Evolutionary conservation across 225 moss, liverwort and hornwort genomes (phyloP).

Genomic region (Marchantia paleacea): DNA sequence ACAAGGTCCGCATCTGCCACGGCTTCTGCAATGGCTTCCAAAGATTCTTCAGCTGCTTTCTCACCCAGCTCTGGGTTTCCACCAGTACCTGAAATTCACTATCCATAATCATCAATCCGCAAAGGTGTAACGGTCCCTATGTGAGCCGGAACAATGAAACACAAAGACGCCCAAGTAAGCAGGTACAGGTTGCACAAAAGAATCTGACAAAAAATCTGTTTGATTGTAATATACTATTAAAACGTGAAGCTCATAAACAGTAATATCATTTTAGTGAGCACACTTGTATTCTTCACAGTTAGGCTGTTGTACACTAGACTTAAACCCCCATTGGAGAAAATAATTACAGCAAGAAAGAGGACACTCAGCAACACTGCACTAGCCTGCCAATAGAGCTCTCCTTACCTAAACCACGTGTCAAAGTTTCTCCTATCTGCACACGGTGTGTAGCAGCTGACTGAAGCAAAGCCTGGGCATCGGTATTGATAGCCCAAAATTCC

Average conservation of each 20-base stretch:
- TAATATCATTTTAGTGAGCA: no score
- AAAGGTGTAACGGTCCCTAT: neutral
- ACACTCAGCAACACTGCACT: neutral
- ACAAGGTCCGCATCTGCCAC: conserved; percentile 79
- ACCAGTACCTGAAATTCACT: conserved; percentile 54
- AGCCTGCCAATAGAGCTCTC: neutral
- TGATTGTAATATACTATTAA: neutral
- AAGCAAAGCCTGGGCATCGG: conserved; percentile 76
- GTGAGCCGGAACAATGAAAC: neutral
- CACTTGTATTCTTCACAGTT: no score
- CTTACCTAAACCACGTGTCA: conserved; percentile 75
- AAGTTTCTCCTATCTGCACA: conserved; percentile 73
- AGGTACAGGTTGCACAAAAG: no score
- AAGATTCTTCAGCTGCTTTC: conserved; percentile 74
- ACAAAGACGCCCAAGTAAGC: no score
- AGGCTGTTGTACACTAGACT: neutral
- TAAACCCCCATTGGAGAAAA: neutral
- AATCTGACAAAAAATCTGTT: neutral
- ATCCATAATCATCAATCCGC: neutral
- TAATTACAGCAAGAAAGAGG: neutral
- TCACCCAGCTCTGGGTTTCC: conserved; percentile 80
- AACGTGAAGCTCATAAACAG: neutral
- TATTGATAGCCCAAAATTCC: conserved; percentile 89
- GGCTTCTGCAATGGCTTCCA: conserved; percentile 66
- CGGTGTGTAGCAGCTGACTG: conserved; percentile 78